Evolutionary conservation across 805 yeast species (phyloP).

Genomic region (Cyberlindnera bimundalis): DNA sequence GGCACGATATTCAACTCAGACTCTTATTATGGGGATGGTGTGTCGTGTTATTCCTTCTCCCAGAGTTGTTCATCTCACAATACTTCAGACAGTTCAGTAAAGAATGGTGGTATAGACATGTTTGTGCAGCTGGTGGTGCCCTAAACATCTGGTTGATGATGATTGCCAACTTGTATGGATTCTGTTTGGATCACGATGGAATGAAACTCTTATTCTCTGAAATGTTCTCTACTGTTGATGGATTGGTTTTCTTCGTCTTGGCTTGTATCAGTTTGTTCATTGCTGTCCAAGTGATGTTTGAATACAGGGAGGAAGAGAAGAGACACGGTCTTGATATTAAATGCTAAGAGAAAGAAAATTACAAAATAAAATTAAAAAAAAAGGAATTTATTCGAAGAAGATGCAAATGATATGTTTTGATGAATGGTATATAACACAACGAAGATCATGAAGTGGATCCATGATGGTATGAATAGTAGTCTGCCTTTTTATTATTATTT

Average conservation of each 20-base stretch:
- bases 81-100: conserved; percentile 37
- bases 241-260: conserved; percentile 56
- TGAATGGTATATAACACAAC: no score
- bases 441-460: no score
- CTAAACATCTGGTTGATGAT: conserved; percentile 96
- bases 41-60: conserved; percentile 79
- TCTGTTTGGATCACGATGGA: conserved; percentile 91
- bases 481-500: no score
- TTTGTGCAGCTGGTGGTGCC: conserved; percentile 87
- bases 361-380: no score
- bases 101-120: conserved; percentile 70
- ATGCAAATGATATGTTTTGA: no score
- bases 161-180: conserved; percentile 92
- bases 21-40: conserved; percentile 95
- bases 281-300: conserved; percentile 93
- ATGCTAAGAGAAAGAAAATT: no score
- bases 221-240: conserved; percentile 69
- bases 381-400: no score
- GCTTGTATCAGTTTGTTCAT: conserved; percentile 70
- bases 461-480: no score
- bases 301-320: conserved; percentile 79
- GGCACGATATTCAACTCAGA: conserved; percentile 95
- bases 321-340: conserved; percentile 79
- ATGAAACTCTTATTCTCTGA: conserved; percentile 59
- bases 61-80: conserved; percentile 68